phyloP scores from a whole-genome alignment of 2,329 filamentous ascomycete genomes.

The Ophiocordyceps robertsii region DNA sequence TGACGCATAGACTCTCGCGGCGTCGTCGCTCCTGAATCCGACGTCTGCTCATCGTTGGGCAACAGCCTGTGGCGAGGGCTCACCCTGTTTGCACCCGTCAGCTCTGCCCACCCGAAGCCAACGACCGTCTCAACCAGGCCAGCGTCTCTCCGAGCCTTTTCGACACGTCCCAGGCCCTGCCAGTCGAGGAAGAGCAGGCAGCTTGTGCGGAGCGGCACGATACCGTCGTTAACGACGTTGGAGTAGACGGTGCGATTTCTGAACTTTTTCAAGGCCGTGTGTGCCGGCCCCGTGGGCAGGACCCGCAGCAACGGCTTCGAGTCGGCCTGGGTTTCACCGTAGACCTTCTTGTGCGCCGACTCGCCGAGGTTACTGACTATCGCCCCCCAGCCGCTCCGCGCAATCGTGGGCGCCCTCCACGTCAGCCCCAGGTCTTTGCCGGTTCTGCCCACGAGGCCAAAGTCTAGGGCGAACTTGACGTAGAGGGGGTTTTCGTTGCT shows the following conservation, averaged over 20 bases:
- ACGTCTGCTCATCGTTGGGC: conserved; percentile 18
- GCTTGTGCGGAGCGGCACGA: conserved; percentile 87
- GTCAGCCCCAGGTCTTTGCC: conserved; percentile 90
- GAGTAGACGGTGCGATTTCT: conserved; percentile 86
- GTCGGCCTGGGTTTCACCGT: conserved; percentile 54
- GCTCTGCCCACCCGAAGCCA: conserved; percentile 86
- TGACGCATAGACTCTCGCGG: conserved; percentile 30
- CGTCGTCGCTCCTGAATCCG: conserved; percentile 20
- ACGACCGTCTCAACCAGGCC: conserved; percentile 87
- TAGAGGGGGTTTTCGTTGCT: conserved; percentile 98
- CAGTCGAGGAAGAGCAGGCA: conserved; percentile 95
- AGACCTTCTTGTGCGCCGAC: conserved; percentile 46
- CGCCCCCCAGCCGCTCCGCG: conserved; percentile 76
- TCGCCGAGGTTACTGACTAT: conserved; percentile 71
- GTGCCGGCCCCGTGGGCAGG: conserved; percentile 80
- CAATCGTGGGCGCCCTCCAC: conserved; percentile 80
- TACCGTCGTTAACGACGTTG: conserved; percentile 95
- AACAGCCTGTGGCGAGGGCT: conserved; percentile 29
- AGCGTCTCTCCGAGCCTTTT: conserved; percentile 86
- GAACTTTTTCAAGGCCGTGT: conserved; percentile 76
- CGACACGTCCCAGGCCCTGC: conserved; percentile 83
- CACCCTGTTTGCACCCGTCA: conserved; percentile 57
- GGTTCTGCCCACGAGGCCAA: conserved; percentile 89
- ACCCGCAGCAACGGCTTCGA: conserved; percentile 84
- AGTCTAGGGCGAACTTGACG: conserved; percentile 91